These are phyloP conservation scores for Cyberlindnera subsufficiens DNA, from an alignment of 805 yeast genomes.

Conservation along the genomic window DNA sequence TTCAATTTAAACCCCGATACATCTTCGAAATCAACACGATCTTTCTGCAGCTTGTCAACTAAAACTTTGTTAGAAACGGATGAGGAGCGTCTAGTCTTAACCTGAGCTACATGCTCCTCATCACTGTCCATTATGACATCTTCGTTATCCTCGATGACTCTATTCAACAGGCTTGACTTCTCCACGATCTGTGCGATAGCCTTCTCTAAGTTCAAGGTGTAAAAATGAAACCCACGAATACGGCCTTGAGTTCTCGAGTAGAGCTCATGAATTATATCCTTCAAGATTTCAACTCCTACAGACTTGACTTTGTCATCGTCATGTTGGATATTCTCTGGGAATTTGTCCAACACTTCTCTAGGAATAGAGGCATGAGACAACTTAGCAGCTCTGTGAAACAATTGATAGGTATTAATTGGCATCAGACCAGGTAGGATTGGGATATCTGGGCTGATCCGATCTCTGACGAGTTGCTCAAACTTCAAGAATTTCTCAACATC, in stretches of 20 bases:
- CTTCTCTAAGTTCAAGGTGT: slow-evolving; percentile 87
- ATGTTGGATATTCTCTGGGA: slow-evolving; percentile 49
- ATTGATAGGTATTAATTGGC: slow-evolving; percentile 82
- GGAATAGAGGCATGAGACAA: slow-evolving; percentile 87
- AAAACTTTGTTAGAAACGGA: slow-evolving; percentile 37
- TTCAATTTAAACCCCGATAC: slow-evolving; percentile 19
- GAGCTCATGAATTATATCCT: slow-evolving; percentile 56
- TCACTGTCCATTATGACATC: slow-evolving; percentile 28
- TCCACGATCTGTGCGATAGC: slow-evolving; percentile 83
- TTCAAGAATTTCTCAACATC: slow-evolving; percentile 72
- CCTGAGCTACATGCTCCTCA: slow-evolving; percentile 5
- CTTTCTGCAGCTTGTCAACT: slow-evolving; percentile 24
- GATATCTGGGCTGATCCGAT: slow-evolving; percentile 34
- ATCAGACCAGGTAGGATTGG: slow-evolving; percentile 82
- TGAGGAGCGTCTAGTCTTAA: slow-evolving; percentile 16
- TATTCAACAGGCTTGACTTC: slow-evolving; percentile 46
- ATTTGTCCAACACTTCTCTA: slow-evolving; percentile 37
- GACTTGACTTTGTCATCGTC: slow-evolving; percentile 80
- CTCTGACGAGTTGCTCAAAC: slow-evolving; percentile 52
- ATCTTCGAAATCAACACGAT: slow-evolving; percentile 21
- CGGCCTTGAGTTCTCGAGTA: slow-evolving; percentile 46
- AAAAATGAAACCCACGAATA: slow-evolving; percentile 85
- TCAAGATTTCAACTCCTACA: slow-evolving; percentile 72
- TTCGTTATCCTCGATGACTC: slow-evolving; percentile 38
- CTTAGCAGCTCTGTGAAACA: slow-evolving; percentile 84